Conservation (phyloP, 306 rosid species). For the Glycine tomentella region DNA sequence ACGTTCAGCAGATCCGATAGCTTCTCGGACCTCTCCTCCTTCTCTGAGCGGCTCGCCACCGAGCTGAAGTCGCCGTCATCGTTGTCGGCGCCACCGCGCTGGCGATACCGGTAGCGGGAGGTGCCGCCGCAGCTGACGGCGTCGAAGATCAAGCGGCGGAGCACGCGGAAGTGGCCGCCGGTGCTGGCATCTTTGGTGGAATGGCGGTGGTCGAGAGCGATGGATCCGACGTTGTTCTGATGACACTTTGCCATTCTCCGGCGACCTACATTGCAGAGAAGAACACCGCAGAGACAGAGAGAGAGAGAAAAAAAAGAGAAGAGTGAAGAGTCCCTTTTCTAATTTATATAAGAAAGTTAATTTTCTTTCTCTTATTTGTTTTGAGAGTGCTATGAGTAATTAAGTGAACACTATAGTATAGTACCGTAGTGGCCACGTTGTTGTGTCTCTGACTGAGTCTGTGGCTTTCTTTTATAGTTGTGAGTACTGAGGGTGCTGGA, state of each 20-base stretch:
- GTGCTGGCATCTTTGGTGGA: slow-evolving; percentile 35
- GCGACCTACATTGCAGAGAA: slow-evolving; percentile 59
- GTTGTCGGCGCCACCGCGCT: slow-evolving; percentile 24
- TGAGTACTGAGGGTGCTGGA: slow-evolving; percentile 19
- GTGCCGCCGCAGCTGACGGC: slow-evolving; percentile 90
- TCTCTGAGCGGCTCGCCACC: slow-evolving; percentile 39
- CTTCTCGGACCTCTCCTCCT: slow-evolving; percentile 68
- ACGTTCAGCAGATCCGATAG: slow-evolving; percentile 77
- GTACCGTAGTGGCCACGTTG: slow-evolving; percentile 19
- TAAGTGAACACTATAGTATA: neutral
- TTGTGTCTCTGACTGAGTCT: neutral
- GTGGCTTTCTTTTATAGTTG: slow-evolving; percentile 14
- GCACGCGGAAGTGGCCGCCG: slow-evolving; percentile 61
- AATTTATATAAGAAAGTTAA: neutral
- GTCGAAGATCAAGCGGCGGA: slow-evolving; percentile 74
- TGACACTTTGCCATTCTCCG: slow-evolving; percentile 79
- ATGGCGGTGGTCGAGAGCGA: slow-evolving; percentile 59
- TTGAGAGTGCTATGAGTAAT: neutral
- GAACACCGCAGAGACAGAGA: slow-evolving; percentile 3
- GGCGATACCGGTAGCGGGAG: slow-evolving; percentile 64
- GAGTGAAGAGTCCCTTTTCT: neutral
- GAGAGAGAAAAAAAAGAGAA: neutral
- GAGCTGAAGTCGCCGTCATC: slow-evolving; percentile 4
- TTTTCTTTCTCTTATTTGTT: neutral
- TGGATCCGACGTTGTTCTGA: slow-evolving; percentile 69